A percentile compares a stretch with the other conserved stretches of the same genome.
Evolutionary conservation across 495 filamentous ascomycete genomes (phyloP).

Genomic region (Penicilliopsis zonata): DNA sequence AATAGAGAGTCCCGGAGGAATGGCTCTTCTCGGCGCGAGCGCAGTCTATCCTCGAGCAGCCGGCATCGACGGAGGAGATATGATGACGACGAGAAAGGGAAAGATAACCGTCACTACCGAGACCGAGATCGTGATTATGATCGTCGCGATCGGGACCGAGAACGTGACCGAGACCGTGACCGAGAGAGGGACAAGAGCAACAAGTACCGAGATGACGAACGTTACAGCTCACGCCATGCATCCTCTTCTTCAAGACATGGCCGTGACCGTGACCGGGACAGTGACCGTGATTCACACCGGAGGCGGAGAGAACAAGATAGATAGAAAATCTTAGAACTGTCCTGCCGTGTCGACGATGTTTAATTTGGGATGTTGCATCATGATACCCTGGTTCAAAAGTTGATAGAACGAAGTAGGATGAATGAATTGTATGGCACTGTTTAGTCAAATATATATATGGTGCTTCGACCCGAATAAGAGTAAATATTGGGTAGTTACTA

Average conservation of each 20-base stretch:
- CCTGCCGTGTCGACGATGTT: no score
- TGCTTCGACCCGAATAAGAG: no score
- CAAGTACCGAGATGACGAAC: constrained; percentile 20
- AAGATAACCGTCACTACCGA: constrained; percentile 20
- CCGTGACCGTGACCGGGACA: constrained; percentile 17
- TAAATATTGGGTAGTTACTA: not conserved
- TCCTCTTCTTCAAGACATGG: constrained; percentile 19
- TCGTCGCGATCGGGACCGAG: constrained; percentile 16
- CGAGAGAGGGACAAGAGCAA: constrained; percentile 18
- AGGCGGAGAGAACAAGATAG: constrained; percentile 20
- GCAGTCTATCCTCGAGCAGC: constrained; percentile 19
- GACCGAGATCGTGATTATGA: constrained; percentile 19
- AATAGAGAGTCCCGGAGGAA: constrained; percentile 12
- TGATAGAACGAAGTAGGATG: no score
- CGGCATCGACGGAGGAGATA: constrained; percentile 21
- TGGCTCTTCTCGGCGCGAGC: constrained; percentile 23
- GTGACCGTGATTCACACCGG: constrained; percentile 20
- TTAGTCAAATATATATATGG: no score
- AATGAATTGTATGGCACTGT: no score
- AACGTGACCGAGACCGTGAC: constrained; percentile 19
- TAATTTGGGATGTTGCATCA: no score
- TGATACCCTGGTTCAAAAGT: no score
- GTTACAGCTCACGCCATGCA: constrained; percentile 22
- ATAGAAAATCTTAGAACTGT: no score
- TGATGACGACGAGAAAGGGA: constrained; percentile 16